phyloP scores from a whole-genome alignment of 768 basidiomycete genomes.

The Rhodocollybia butyracea region DNA sequence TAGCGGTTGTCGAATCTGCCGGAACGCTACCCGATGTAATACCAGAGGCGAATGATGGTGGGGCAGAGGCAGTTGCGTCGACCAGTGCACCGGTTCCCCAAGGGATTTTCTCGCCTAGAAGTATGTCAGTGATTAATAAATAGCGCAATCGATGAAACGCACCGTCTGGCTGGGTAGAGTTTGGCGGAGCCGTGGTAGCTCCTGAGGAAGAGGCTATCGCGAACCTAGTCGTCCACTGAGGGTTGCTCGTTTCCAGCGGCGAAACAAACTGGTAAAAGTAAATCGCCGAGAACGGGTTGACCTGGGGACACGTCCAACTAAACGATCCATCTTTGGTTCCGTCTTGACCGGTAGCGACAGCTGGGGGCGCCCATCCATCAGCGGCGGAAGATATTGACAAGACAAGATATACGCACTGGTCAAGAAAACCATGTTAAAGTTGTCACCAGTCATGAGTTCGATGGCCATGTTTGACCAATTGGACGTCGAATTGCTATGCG shows the following conservation, averaged over 20 bases:
- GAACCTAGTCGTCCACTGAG: conserved; percentile 74
- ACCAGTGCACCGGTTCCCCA: conserved; percentile 67
- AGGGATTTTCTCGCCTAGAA: conserved; percentile 46
- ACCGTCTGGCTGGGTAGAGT: conserved; percentile 51
- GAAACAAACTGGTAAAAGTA: conserved; percentile 82
- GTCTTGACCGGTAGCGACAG: conserved; percentile 58
- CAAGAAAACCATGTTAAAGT: conserved; percentile 63
- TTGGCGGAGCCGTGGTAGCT: conserved; percentile 42
- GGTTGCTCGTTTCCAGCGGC: conserved; percentile 31
- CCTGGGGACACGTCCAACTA: conserved; percentile 69
- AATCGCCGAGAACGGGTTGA: conserved; percentile 59
- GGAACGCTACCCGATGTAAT: conserved; percentile 4
- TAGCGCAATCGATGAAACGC: no score
- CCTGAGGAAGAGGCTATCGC: conserved; percentile 57
- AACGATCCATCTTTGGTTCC: conserved; percentile 54
- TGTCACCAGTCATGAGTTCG: conserved; percentile 77
- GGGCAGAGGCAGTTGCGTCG: conserved; percentile 37
- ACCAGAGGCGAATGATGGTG: conserved; percentile 26
- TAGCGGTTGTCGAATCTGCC: not conserved
- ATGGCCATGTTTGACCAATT: conserved; percentile 72
- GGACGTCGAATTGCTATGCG: conserved; percentile 42
- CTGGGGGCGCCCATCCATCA: conserved; percentile 29
- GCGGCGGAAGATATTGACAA: not conserved
- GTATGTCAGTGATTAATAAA: no score
- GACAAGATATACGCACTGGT: conserved; percentile 45